phyloP scores from a whole-genome alignment of 805 yeast genomes.

The Cyberlindnera sargentensis region DNA sequence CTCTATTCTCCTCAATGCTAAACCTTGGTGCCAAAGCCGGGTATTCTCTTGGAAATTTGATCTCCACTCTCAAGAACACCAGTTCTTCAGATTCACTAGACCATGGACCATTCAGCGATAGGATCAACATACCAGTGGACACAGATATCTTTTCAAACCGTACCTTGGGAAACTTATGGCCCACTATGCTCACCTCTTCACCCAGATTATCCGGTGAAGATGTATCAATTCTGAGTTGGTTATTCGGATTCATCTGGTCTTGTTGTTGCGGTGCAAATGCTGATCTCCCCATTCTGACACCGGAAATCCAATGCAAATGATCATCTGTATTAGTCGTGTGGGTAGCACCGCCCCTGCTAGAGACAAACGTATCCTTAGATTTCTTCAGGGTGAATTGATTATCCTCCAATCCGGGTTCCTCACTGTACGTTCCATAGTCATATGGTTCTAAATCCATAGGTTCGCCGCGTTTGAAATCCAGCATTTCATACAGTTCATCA shows the following conservation, averaged over 20 bases:
- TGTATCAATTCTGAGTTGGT: constrained; percentile 27
- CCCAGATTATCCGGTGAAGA: constrained; percentile 58
- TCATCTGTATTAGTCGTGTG: constrained; percentile 35
- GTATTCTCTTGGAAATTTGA: constrained; percentile 67
- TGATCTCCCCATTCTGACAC: constrained; percentile 55
- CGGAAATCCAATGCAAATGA: constrained; percentile 89
- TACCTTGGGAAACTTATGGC: constrained; percentile 83
- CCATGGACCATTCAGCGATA: constrained; percentile 83
- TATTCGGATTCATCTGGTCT: constrained; percentile 27
- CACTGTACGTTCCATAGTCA: constrained; percentile 42
- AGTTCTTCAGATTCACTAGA: constrained; percentile 31
- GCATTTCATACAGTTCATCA: constrained; percentile 40
- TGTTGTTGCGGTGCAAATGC: constrained; percentile 20
- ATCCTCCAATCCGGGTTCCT: constrained; percentile 36
- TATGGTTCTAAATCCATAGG: constrained; percentile 32
- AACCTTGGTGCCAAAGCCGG: constrained; percentile 60
- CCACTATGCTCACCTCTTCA: constrained; percentile 84
- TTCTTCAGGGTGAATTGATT: constrained; percentile 30
- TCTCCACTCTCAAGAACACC: constrained; percentile 62
- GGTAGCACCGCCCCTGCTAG: constrained; percentile 33
- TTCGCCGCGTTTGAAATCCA: constrained; percentile 34
- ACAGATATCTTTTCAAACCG: constrained; percentile 84
- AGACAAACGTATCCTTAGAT: constrained; percentile 33
- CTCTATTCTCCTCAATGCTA: constrained; percentile 74
- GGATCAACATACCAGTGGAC: constrained; percentile 68